These are phyloP conservation scores for Inosperma sp. DNA, from an alignment of 768 basidiomycete species.

Conservation along the genomic window DNA sequence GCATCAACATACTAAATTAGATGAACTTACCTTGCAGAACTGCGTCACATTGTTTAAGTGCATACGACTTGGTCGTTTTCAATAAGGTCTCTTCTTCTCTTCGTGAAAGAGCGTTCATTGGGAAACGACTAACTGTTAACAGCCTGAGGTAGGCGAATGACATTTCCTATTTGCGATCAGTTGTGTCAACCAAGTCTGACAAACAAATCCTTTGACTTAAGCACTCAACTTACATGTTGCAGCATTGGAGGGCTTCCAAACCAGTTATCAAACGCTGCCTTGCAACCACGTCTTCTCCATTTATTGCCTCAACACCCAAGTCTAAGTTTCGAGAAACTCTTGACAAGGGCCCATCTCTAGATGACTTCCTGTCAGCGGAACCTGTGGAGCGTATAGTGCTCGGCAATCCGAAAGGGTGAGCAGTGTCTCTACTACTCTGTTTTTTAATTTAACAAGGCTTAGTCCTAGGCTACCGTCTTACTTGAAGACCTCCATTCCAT, in stretches of 20 bases:
- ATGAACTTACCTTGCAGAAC: conserved; percentile 63
- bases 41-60: conserved; percentile 72
- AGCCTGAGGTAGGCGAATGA: neutral
- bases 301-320: conserved; percentile 28
- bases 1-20: neutral
- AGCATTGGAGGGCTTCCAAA: conserved; percentile 14
- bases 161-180: neutral
- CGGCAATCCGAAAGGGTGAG: conserved; percentile 66
- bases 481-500: conserved; percentile 90
- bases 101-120: conserved; percentile 81
- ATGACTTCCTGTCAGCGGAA: conserved; percentile 75
- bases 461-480: conserved; percentile 85
- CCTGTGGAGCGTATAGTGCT: conserved; percentile 57
- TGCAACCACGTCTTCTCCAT: conserved; percentile 28
- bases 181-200: neutral
- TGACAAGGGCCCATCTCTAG: conserved; percentile 64
- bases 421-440: conserved; percentile 4
- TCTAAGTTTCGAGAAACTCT: conserved; percentile 49
- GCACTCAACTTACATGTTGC: conserved; percentile 16
- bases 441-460: conserved; percentile 2
- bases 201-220: neutral
- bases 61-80: conserved; percentile 75
- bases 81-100: conserved; percentile 83
- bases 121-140: neutral
- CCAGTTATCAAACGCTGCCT: conserved; percentile 21